Conservation (phyloP, 371 early-diverging fungal species). For the Choanephora cucurbitarum region DNA sequence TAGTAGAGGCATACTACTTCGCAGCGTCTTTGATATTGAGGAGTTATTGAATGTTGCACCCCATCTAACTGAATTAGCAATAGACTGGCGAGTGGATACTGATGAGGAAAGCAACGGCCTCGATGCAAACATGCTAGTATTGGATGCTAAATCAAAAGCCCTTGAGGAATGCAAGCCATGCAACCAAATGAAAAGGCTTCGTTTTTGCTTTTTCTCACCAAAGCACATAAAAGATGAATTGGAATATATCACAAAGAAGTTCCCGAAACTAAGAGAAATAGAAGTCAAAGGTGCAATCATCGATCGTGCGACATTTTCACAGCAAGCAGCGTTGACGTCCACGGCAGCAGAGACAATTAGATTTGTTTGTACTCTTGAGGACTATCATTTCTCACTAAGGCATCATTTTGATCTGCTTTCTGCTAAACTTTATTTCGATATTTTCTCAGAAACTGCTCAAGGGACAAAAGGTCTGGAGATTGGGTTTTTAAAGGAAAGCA, state of each 20-base stretch:
- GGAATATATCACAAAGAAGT: background rate
- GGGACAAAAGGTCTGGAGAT: background rate
- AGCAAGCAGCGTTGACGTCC: background rate
- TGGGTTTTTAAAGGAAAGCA: background rate
- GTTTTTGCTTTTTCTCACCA: background rate
- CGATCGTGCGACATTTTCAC: background rate
- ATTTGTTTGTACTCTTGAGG: background rate
- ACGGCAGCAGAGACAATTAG: background rate
- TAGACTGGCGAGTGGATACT: background rate
- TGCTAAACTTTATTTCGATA: background rate
- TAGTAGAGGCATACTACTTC: no score
- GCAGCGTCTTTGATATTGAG: background rate
- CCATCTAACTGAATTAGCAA: background rate
- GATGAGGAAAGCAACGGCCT: background rate
- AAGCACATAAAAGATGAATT: background rate
- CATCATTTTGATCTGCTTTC: background rate
- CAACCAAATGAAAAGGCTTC: background rate
- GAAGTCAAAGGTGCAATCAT: background rate
- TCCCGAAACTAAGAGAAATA: background rate
- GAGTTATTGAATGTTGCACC: background rate
- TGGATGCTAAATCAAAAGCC: background rate
- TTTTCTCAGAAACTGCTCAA: background rate
- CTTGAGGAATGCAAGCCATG: background rate
- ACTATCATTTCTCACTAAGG: background rate
- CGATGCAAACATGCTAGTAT: no score